Evolutionary conservation across 108 stramenopile species (phyloP).

Genomic region (Skeletonema potamos): DNA sequence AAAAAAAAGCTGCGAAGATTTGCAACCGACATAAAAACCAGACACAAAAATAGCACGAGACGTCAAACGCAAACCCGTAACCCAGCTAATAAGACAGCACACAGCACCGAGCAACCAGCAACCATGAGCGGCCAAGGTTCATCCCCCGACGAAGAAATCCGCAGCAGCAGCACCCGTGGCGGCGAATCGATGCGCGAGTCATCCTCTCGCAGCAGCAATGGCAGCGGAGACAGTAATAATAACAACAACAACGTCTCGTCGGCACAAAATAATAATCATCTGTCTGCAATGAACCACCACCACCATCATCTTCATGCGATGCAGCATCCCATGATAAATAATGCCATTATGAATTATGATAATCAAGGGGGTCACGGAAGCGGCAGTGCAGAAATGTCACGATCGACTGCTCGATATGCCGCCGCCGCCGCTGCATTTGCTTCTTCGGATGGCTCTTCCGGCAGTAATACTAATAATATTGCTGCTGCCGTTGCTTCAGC

Average conservation of each 20-base stretch:
- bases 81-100: too few species aligned
- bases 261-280: background rate
- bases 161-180: slow-evolving; percentile 26
- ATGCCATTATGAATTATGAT: background rate
- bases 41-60: too few species aligned
- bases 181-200: slow-evolving; percentile 42
- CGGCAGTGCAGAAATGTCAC: slow-evolving; percentile 10
- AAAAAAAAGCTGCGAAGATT: too few species aligned
- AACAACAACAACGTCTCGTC: background rate
- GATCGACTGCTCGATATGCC: slow-evolving; percentile 8
- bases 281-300: background rate
- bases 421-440: background rate
- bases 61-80: too few species aligned
- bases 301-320: background rate
- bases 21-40: too few species aligned
- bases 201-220: slow-evolving; percentile 1
- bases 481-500: background rate
- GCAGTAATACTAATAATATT: background rate
- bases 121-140: slow-evolving; percentile 49
- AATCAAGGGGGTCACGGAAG: background rate
- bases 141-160: slow-evolving; percentile 37
- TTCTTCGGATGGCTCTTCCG: too few species aligned
- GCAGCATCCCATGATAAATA: background rate
- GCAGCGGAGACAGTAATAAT: background rate
- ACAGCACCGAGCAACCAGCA: background rate